Base-by-base conservation (phyloP, 495 filamentous ascomycete species). In the Articulospora tetracladia region DNA sequence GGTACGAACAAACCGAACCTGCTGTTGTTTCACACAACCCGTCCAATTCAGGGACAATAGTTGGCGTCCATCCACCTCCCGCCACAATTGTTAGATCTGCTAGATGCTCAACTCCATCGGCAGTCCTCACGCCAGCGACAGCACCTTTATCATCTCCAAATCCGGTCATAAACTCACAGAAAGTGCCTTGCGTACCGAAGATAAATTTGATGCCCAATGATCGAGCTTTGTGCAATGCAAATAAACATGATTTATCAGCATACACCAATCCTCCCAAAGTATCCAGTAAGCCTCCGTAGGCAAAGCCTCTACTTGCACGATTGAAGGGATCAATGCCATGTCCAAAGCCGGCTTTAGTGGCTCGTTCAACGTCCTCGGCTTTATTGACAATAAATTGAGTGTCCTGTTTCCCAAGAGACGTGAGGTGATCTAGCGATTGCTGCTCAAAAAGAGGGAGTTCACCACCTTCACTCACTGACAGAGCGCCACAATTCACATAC, bases 201-300 rank as follows among this genome's bases (percentile, higher is more conserved):
- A 77, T 52, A 46, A 74, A 70, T 25, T 70, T 68, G 0, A 75
- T 73, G 0, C 77, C 74, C 0, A 68, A 58, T 46, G 58, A 55
- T 22, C 57, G 59, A 1, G 73, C 75, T 19, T 70, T 66, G 59
- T 79, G 63, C 17, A 76, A 67, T 1, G 74, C 73, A 59, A 70
- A 75, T 0, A 69, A 62, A 56, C 78, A 80, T 4, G 71, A 72
- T 52, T 76, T 79, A 54, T 74, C 73, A 0, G 78, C 77, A 25
- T 68, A 64, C 0, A 69, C 70, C 22, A 76, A 67, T 0, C 78
- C 78, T 2, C 72, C 77, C 1, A 64, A 68, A 1, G 67, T 71
- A 47, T 79, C 76, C 0, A 79, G 64, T 0, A 75, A 67, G 0
- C 71, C 76, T 1, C 49, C 12, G 51, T 67, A 48, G 2, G 26